These are phyloP conservation scores for Inonotus obliquus DNA, from an alignment of 1,284 basidiomycete genomes.

Conservation along the genomic window DNA sequence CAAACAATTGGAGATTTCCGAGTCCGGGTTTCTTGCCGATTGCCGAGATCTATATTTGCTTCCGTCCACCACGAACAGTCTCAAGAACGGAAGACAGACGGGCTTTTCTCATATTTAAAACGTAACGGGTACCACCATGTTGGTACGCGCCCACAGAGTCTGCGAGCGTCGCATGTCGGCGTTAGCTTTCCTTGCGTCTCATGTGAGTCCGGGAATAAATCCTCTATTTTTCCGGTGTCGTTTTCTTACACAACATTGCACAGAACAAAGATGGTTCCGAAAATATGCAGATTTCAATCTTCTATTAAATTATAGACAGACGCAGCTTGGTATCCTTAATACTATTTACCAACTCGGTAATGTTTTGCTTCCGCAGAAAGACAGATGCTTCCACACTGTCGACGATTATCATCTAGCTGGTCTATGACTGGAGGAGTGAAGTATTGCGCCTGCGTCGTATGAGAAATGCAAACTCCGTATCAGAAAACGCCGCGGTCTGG, in stretches of 20 bases:
- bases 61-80: too few relatives aligned
- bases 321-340: neutral
- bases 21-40: too few relatives aligned
- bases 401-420: slow-evolving; percentile 1
- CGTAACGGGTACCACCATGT: too few relatives aligned
- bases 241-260: neutral
- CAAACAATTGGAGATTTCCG: too few relatives aligned
- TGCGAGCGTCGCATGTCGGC: too few relatives aligned
- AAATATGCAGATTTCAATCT: neutral
- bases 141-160: too few relatives aligned
- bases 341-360: neutral
- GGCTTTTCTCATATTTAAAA: too few relatives aligned
- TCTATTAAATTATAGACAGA: neutral
- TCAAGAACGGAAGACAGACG: too few relatives aligned
- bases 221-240: neutral
- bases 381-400: neutral
- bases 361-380: neutral
- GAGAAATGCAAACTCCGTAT: neutral
- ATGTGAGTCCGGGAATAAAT: neutral
- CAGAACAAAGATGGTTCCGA: neutral
- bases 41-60: too few relatives aligned
- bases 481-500: neutral
- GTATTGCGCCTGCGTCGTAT: neutral
- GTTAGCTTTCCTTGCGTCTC: too few relatives aligned
- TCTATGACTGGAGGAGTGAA: slow-evolving; percentile 2